Conservation (phyloP, 805 yeast species). For the Candida fluviatilis region DNA sequence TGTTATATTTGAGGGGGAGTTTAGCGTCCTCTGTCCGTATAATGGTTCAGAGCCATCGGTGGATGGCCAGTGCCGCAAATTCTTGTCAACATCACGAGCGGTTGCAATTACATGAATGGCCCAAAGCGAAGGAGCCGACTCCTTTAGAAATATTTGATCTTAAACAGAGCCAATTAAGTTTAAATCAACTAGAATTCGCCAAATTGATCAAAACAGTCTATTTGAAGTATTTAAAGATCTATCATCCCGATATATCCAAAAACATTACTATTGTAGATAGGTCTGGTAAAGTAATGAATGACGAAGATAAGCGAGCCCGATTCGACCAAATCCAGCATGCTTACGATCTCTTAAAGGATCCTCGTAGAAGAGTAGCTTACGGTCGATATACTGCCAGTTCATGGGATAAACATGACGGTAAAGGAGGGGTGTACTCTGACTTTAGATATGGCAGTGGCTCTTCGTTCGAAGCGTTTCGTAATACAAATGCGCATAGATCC, state of each 20-base stretch:
- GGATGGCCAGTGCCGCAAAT: neutral
- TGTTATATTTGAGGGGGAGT: neutral
- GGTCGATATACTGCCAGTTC: conserved; percentile 21
- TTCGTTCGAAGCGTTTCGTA: conserved; percentile 30
- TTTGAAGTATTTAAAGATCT: conserved; percentile 53
- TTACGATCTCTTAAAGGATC: conserved; percentile 48
- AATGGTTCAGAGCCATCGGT: neutral
- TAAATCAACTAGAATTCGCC: conserved; percentile 49
- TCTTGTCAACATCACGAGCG: conserved; percentile 16
- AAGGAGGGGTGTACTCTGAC: conserved; percentile 10
- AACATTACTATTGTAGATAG: conserved; percentile 18
- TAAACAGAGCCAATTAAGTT: conserved; percentile 27
- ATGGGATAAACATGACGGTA: conserved; percentile 19
- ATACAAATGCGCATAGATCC: conserved; percentile 36
- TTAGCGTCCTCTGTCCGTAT: neutral
- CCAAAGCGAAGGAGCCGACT: conserved; percentile 49
- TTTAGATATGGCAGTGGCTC: conserved; percentile 9
- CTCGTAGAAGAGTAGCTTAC: conserved; percentile 35
- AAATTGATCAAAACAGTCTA: conserved; percentile 36
- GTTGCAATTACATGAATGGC: conserved; percentile 49
- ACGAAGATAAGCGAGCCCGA: conserved; percentile 26
- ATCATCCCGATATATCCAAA: conserved; percentile 70
- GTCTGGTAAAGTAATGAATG: conserved; percentile 25
- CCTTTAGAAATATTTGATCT: conserved; percentile 64
- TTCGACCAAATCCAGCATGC: conserved; percentile 32